phyloP scores from a whole-genome alignment of 2,329 filamentous ascomycete species.

The Hypoxylon sp. region DNA sequence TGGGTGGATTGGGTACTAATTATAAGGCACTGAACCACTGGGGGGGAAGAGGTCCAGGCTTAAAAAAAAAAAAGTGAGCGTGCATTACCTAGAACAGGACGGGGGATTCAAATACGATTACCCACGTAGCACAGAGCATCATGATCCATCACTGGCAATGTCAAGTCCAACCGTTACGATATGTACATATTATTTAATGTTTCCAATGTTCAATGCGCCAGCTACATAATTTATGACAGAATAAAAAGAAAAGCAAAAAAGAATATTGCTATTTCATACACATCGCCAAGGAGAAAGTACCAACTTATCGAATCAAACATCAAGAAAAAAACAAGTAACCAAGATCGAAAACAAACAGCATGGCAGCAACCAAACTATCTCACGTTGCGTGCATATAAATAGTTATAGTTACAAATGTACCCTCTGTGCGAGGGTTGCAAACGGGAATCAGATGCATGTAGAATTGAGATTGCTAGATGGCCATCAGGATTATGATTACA shows the following conservation, averaged over 20 bases:
- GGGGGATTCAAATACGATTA: conserved; percentile 10
- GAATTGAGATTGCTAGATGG: conserved; percentile 32
- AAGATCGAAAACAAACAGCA: conserved; percentile 30
- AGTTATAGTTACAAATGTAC: conserved; percentile 13
- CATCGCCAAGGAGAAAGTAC: neutral
- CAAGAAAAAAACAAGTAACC: neutral
- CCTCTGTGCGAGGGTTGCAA: conserved; percentile 26
- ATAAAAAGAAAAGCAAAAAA: neutral
- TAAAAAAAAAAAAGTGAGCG: conserved; percentile 28
- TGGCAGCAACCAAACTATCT: conserved; percentile 10
- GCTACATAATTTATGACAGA: neutral
- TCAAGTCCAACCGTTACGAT: conserved; percentile 1
- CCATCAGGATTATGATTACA: conserved; percentile 31
- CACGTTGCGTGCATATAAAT: conserved; percentile 26
- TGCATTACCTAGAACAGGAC: conserved; percentile 7
- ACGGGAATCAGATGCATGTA: conserved; percentile 26
- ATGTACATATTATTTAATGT: neutral
- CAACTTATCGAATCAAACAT: conserved; percentile 1
- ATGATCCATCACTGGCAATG: neutral
- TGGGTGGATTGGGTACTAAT: conserved; percentile 45
- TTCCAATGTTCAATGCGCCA: too few relatives aligned
- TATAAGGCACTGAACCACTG: conserved; percentile 39
- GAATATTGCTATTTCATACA: neutral
- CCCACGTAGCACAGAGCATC: conserved; percentile 26
- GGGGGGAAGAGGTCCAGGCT: conserved; percentile 6